phyloP scores from a whole-genome alignment of 2,329 filamentous ascomycete species.

The Plectosphaerella sp. region DNA sequence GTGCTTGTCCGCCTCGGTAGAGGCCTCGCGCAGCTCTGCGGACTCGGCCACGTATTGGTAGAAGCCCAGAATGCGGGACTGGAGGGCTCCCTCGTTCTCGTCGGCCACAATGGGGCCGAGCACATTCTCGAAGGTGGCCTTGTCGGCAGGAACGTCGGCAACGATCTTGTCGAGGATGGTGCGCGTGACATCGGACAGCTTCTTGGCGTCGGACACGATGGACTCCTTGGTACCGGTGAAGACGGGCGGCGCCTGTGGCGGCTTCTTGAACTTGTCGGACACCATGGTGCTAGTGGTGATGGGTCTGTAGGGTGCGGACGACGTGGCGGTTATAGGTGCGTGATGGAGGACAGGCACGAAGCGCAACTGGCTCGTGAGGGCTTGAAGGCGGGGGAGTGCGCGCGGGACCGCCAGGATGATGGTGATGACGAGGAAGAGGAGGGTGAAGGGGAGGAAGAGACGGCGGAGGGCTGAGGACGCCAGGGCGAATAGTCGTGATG shows the following conservation, averaged over 20 bases:
- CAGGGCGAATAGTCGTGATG: slow-evolving; percentile 25
- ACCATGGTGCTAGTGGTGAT: slow-evolving; percentile 53
- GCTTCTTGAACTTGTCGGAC: slow-evolving; percentile 62
- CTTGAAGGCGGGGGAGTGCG: slow-evolving; percentile 52
- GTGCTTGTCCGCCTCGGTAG: slow-evolving; percentile 69
- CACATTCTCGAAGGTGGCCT: slow-evolving; percentile 51
- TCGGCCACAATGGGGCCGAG: slow-evolving; percentile 66
- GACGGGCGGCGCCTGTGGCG: slow-evolving; percentile 72
- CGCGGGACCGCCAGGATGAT: slow-evolving; percentile 65
- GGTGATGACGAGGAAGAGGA: slow-evolving; percentile 51
- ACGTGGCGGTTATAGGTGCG: slow-evolving; percentile 18
- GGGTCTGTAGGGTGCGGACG: slow-evolving; percentile 21
- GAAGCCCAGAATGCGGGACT: slow-evolving; percentile 67
- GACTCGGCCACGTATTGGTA: slow-evolving; percentile 75
- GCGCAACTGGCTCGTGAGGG: slow-evolving; percentile 53
- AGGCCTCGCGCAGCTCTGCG: slow-evolving; percentile 66
- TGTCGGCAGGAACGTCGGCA: slow-evolving; percentile 48
- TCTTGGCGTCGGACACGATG: slow-evolving; percentile 63
- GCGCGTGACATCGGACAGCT: slow-evolving; percentile 59
- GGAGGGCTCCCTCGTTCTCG: slow-evolving; percentile 60
- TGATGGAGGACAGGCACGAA: slow-evolving; percentile 21
- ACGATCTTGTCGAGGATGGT: slow-evolving; percentile 63
- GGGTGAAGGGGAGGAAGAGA: slow-evolving; percentile 44
- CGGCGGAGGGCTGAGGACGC: slow-evolving; percentile 21
- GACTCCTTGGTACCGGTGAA: slow-evolving; percentile 71